These are phyloP conservation scores for Corrigiola litoralis DNA, from an alignment of 179 eudicot species.

Conservation along the genomic window DNA sequence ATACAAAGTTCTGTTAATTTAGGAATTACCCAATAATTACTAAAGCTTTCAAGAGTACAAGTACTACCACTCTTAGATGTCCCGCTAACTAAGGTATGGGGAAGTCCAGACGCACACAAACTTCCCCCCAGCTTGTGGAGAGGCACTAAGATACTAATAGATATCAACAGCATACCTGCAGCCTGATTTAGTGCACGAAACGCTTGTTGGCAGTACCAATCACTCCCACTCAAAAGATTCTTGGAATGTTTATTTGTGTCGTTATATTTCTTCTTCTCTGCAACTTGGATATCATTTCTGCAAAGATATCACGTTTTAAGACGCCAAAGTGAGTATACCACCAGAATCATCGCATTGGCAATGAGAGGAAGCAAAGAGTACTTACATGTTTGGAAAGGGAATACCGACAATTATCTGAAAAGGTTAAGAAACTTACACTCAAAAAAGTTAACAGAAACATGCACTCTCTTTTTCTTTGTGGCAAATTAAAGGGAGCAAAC, in stretches of 20 bases:
- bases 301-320: constrained; percentile 13
- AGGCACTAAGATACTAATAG: neutral
- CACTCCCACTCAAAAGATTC: constrained; percentile 76
- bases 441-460: constrained; percentile 17
- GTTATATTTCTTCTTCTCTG: constrained; percentile 84
- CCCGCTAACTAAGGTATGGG: too few species aligned
- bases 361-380: constrained; percentile 15
- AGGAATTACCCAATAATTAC: too few species aligned
- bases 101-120: too few species aligned
- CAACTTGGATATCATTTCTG: constrained; percentile 84
- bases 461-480: too few species aligned
- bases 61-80: too few species aligned
- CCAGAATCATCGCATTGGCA: neutral
- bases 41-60: too few species aligned
- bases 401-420: constrained; percentile 83
- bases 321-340: neutral
- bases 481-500: neutral
- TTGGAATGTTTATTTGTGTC: constrained; percentile 61
- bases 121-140: too few species aligned
- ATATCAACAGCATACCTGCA: constrained; percentile 56
- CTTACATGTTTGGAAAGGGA: constrained; percentile 97
- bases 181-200: constrained; percentile 98
- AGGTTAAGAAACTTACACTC: constrained; percentile 40
- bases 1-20: too few species aligned
- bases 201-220: constrained; percentile 99